Evolutionary conservation across 2,329 filamentous ascomycete genomes (phyloP).

Genomic region (Elsinoe fawcettii): DNA sequence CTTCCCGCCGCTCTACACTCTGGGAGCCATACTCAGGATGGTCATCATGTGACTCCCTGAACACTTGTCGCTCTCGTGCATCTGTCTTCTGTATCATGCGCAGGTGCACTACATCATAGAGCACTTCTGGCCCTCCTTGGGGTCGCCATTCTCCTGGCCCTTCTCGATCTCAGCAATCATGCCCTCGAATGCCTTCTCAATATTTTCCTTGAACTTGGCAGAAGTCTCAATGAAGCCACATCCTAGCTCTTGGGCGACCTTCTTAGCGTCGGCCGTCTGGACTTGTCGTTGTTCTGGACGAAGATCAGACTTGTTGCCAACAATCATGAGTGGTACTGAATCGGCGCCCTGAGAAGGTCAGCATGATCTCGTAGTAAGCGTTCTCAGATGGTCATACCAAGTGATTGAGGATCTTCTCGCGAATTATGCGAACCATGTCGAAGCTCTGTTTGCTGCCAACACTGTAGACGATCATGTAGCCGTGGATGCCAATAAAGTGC

Average conservation of each 20-base stretch:
- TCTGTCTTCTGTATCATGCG: not conserved
- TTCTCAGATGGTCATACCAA: conserved; percentile 51
- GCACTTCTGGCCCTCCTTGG: conserved; percentile 78
- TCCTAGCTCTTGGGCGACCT: conserved; percentile 75
- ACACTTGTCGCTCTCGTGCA: not conserved
- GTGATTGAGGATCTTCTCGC: conserved; percentile 96
- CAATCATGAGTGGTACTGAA: conserved; percentile 84
- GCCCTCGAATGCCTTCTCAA: conserved; percentile 83
- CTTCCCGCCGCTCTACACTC: too few species aligned
- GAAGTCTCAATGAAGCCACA: conserved; percentile 94
- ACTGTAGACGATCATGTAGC: conserved; percentile 98
- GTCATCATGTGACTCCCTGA: not conserved
- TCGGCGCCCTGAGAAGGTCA: conserved; percentile 63
- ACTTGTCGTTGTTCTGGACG: conserved; percentile 91
- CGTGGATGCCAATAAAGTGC: conserved; percentile 98
- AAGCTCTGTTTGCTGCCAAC: conserved; percentile 89
- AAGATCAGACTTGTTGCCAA: conserved; percentile 95
- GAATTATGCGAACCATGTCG: conserved; percentile 93
- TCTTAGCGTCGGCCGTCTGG: conserved; percentile 73
- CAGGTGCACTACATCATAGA: conserved; percentile 59
- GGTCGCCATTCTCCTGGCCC: conserved; percentile 71
- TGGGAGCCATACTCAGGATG: too few species aligned
- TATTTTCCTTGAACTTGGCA: conserved; percentile 89
- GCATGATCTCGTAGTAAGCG: not conserved
- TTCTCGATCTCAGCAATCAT: conserved; percentile 95